Conservation (phyloP, 2,329 filamentous ascomycete genomes). For the Rhynchosporium graminicola region DNA sequence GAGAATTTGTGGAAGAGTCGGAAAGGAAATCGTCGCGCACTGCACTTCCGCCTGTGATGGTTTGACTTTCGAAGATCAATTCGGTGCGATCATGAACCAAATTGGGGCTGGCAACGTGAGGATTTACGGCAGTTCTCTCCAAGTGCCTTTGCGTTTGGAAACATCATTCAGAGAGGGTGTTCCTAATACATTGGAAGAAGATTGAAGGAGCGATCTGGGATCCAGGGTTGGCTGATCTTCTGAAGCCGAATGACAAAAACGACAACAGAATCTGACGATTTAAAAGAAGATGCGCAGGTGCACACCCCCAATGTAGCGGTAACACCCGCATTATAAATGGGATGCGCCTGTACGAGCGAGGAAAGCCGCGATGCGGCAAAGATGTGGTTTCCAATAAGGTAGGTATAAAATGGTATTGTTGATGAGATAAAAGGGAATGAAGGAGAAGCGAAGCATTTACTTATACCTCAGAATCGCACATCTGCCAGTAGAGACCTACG, state of each 20-base stretch:
- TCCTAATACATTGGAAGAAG: conserved; percentile 22
- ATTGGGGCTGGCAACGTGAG: conserved; percentile 27
- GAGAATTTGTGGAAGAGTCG: conserved; percentile 3
- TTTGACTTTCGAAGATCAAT: conserved; percentile 31
- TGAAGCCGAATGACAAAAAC: conserved; percentile 16
- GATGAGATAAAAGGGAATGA: not conserved
- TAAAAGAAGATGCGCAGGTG: conserved; percentile 18
- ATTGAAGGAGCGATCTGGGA: conserved; percentile 22
- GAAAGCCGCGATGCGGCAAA: conserved; percentile 20
- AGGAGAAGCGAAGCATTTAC: conserved; percentile 8
- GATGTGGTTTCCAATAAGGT: conserved; percentile 5
- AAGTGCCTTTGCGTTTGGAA: conserved; percentile 22
- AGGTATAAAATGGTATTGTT: not conserved
- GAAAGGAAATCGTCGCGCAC: conserved; percentile 15
- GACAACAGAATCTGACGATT: conserved; percentile 27
- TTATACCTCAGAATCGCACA: conserved; percentile 10
- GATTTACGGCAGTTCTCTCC: conserved; percentile 28
- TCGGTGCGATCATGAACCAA: conserved; percentile 23
- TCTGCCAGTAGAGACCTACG: not conserved
- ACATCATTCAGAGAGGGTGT: conserved; percentile 30
- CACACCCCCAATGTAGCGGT: conserved; percentile 25
- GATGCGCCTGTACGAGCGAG: conserved; percentile 21
- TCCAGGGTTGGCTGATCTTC: conserved; percentile 19
- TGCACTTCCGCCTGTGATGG: conserved; percentile 25
- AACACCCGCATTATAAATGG: conserved; percentile 19